These are phyloP conservation scores for Leptographium flavum DNA, from an alignment of 2,329 filamentous ascomycete genomes.

Conservation along the genomic window DNA sequence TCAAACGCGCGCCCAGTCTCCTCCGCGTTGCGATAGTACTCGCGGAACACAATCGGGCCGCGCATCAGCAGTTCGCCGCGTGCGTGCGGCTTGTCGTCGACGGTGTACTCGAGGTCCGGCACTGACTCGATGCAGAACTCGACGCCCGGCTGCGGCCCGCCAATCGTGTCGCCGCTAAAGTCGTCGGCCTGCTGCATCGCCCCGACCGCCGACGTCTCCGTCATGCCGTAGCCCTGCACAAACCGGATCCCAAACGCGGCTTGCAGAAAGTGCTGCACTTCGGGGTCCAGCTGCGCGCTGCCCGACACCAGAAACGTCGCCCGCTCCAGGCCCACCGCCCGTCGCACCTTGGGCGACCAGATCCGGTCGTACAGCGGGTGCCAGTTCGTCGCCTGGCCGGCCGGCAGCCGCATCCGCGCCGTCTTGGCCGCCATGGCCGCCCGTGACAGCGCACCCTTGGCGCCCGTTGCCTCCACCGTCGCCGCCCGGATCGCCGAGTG, in stretches of 20 bases:
- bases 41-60: slow-evolving; percentile 64
- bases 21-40: slow-evolving; percentile 81
- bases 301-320: slow-evolving; percentile 67
- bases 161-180: slow-evolving; percentile 67
- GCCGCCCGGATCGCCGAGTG: slow-evolving; percentile 66
- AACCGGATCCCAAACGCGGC: slow-evolving; percentile 69
- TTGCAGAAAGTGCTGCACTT: slow-evolving; percentile 77
- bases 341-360: slow-evolving; percentile 76
- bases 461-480: slow-evolving; percentile 63
- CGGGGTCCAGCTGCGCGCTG: slow-evolving; percentile 79
- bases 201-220: slow-evolving; percentile 75
- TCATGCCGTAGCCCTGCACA: slow-evolving; percentile 82
- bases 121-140: slow-evolving; percentile 78
- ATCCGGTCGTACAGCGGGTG: slow-evolving; percentile 73
- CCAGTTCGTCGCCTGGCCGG: slow-evolving; percentile 61
- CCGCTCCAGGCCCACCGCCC: slow-evolving; percentile 69
- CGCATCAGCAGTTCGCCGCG: slow-evolving; percentile 81
- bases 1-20: slow-evolving; percentile 77
- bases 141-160: slow-evolving; percentile 48
- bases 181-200: slow-evolving; percentile 58
- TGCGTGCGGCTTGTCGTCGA: slow-evolving; percentile 75
- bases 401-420: slow-evolving; percentile 57
- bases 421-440: slow-evolving; percentile 70
- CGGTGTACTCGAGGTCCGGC: slow-evolving; percentile 85
- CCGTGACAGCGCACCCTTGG: slow-evolving; percentile 69